Evolutionary conservation across 2,329 filamentous ascomycete species (phyloP), one percentile per base, ranked within the genome.

Genomic region (Lasiodiplodia theobromae): DNA sequence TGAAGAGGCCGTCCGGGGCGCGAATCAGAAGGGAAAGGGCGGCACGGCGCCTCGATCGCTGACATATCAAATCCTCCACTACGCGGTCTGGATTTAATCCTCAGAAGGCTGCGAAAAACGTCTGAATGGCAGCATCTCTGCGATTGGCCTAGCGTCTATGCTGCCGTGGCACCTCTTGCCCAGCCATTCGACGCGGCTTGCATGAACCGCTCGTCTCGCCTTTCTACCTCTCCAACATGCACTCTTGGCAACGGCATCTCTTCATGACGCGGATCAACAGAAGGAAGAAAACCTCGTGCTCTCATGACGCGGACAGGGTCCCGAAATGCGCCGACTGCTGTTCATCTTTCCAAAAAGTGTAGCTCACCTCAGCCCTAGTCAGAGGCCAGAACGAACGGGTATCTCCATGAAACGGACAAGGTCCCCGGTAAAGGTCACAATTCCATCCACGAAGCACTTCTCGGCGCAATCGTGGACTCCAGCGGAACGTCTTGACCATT

Each of bases 121-220:
- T 49, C 58, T 37, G 10, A 4, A 44, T 49, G 40, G 7, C 58
- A 21, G 12, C 14, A 28, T 47, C 6, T 28, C 40, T 63, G 37
- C 40, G 25, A 63, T 49, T 63, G 58, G 58, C 18, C 58, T 34
- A 21, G 23, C 58, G n/a, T 18, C 1, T 40, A 49, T n/a, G 58
- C 58, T 63, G 58, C 58, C 58, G 58, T 63, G 58, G 58, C 58
- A 63, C 58, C 58, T 49, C 40, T 63, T 63, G 44, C 58, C 47
- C 56, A 58, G 44, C n/a, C 28, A 34, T 34, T 34, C 34, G 34
- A 21, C 56, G 25, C 21, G 31, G 23, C 37, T 37, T 63, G 58
- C 58, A 63, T 51, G 58, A 63, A 63, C 58, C 40, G 16, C 40
- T 34, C 40, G 40, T 63, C 40, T 63, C 40, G 58, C 40, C 38